Conservation (phyloP, 352 stramenopile species). For the Phytophthora pisi region DNA sequence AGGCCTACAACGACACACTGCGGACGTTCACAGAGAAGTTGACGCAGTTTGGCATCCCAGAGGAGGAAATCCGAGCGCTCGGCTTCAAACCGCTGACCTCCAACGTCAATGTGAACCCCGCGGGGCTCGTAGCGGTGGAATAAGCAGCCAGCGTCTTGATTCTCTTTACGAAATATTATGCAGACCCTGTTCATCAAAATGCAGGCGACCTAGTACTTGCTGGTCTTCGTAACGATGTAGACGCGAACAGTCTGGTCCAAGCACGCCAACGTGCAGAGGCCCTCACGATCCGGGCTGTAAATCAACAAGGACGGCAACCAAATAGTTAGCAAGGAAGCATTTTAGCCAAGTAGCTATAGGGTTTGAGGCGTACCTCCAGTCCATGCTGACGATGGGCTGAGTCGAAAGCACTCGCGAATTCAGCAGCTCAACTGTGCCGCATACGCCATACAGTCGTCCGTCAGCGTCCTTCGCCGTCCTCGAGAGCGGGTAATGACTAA, state of each 20-base stretch:
- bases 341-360: not conserved
- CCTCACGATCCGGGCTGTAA: constrained; percentile 89
- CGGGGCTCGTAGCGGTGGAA: constrained; percentile 73
- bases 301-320: constrained; percentile 4
- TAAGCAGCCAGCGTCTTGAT: constrained; percentile 22
- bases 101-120: constrained; percentile 67
- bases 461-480: constrained; percentile 88
- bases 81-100: constrained; percentile 64
- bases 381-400: constrained; percentile 96
- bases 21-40: constrained; percentile 78
- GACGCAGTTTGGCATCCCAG: constrained; percentile 65
- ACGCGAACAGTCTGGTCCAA: constrained; percentile 96
- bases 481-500: constrained; percentile 80
- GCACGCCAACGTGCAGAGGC: constrained; percentile 90
- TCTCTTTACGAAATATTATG: constrained; percentile 16
- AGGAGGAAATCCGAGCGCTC: constrained; percentile 72
- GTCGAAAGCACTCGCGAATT: constrained; percentile 96
- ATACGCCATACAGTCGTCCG: constrained; percentile 85
- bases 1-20: constrained; percentile 80
- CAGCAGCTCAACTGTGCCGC: constrained; percentile 93
- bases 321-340: not conserved
- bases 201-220: constrained; percentile 84
- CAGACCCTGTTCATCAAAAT: constrained; percentile 17
- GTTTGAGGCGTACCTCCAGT: constrained; percentile 87
- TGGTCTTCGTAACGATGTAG: constrained; percentile 96